Base-by-base conservation (phyloP, 2,329 filamentous ascomycete genomes). In the Cladorrhinum sp. region DNA sequence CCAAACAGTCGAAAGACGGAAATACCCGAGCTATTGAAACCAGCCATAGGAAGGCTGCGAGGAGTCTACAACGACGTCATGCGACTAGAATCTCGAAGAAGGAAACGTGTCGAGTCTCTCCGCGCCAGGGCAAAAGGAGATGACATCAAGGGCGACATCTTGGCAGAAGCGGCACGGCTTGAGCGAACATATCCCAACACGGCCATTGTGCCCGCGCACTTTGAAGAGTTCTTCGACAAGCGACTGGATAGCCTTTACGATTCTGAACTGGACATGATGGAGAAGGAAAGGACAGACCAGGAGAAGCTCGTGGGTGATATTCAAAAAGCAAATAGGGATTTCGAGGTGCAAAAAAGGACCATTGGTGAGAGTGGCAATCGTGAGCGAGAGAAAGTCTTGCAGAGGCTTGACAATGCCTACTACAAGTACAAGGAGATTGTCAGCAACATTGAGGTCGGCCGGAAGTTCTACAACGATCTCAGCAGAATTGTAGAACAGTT, bases 381-480 rank as follows among this genome's bases (percentile, higher is more conserved):
- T 62, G 92, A 96, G 71, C 86, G 95, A 14, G 94, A 98, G 73
- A 84, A 89, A 67, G 92, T 92, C 0, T 77, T 99, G 54, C 95
- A 99, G 74, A 86, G 84, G 64, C 80, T 99, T 9, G 94, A 98
- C 73, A 92, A 90, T 65, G 94, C 92, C 0, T 98, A 96, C 73
- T 87, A 92, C 74, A 96, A 94, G 76, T 98, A 98, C 79, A 96
- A 96, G 76, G 94, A 99, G 73, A 91, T 98, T 60, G 86, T 96
- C 60, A 91, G 86, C 66, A 96, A 98, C 71, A 82, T 97, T 2
- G 94, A 98, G 66, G 91, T 90, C 0, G 95, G 92, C 0, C 82
- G 94, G 57, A 97, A 95, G 73, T 99, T 99, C 73, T 99, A 98
- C 78, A 99, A 99, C 68, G 93, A 98, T 71, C 82, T 99, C 3